Evolutionary conservation across 31 red algal genomes (phyloP).

Genomic region (Odonthalia washingtoniensis): DNA sequence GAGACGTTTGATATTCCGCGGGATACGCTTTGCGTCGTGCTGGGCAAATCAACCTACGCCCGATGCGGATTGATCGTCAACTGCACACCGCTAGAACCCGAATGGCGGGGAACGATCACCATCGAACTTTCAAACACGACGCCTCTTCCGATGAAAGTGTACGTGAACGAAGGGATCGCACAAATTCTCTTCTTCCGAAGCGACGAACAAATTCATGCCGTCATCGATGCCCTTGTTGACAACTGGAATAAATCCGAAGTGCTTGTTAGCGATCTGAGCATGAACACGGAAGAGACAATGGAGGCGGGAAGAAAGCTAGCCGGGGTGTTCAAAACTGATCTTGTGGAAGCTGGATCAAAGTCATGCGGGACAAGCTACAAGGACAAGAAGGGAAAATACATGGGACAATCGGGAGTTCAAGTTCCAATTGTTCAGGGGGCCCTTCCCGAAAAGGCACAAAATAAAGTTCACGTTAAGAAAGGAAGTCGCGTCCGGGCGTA

Average conservation of each 20-base stretch:
- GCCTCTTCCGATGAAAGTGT: constrained; percentile 32
- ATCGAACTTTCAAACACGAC: constrained; percentile 33
- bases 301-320: constrained; percentile 31
- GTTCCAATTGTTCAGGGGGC: too few species aligned
- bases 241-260: constrained; percentile 33
- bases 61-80: constrained; percentile 32
- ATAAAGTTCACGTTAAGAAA: too few species aligned
- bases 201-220: constrained; percentile 32
- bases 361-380: constrained; percentile 32
- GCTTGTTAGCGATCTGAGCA: constrained; percentile 32
- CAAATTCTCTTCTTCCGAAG: constrained; percentile 33
- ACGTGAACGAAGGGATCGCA: constrained; percentile 32
- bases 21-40: constrained; percentile 31
- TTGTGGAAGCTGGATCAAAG: constrained; percentile 33
- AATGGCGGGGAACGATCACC: constrained; percentile 31
- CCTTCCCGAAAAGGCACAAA: too few species aligned
- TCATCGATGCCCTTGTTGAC: constrained; percentile 32
- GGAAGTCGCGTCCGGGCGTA: too few species aligned
- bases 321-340: constrained; percentile 32
- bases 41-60: constrained; percentile 29
- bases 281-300: constrained; percentile 33
- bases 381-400: constrained; percentile 31
- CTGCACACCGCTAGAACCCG: constrained; percentile 31
- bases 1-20: constrained; percentile 32
- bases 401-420: too few species aligned